phyloP scores from a whole-genome alignment of 2,329 filamentous ascomycete genomes.

The Sarocladium kiliense region DNA sequence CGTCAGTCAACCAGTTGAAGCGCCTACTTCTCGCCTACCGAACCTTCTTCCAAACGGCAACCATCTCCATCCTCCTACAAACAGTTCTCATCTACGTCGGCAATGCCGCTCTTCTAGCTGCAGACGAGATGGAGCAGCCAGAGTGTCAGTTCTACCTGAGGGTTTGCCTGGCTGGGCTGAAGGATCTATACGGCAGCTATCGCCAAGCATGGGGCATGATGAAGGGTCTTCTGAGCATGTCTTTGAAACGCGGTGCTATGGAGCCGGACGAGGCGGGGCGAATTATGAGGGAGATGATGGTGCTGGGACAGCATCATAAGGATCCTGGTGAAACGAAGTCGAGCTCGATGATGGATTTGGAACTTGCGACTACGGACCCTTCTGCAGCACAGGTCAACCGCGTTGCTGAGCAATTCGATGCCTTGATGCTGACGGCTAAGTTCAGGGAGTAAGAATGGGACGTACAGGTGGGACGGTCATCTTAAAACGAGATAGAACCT shows the following conservation, averaged over 20 bases:
- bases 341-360: neutral
- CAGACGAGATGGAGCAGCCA: neutral
- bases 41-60: neutral
- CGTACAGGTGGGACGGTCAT: too few species aligned
- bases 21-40: neutral
- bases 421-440: neutral
- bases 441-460: neutral
- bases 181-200: neutral
- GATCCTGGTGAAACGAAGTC: neutral
- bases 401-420: neutral
- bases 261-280: neutral
- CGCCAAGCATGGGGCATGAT: neutral
- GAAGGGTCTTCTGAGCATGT: neutral
- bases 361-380: neutral
- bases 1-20: constrained; percentile 1
- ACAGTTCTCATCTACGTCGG: neutral
- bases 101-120: neutral
- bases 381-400: neutral
- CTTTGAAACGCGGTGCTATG: neutral
- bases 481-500: too few species aligned
- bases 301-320: neutral
- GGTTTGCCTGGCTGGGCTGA: neutral
- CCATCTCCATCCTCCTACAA: neutral
- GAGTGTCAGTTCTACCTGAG: neutral
- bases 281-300: neutral